These are phyloP conservation scores for Pichia sp. DNA, from an alignment of 1,139 yeast genomes.

Conservation along the genomic window DNA sequence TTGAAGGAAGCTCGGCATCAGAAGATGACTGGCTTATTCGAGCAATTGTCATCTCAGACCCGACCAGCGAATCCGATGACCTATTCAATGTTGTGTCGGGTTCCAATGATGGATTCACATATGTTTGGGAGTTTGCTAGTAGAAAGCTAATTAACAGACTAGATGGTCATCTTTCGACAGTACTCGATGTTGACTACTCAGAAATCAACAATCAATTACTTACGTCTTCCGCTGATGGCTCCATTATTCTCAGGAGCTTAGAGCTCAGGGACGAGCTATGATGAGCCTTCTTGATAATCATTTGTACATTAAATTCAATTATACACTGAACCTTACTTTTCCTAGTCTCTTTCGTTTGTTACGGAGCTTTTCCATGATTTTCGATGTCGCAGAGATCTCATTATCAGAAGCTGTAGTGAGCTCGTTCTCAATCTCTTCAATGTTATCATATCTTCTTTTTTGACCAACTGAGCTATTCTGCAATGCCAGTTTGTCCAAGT, in stretches of 20 bases:
- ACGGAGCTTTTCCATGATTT: conserved; percentile 14
- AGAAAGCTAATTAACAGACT: conserved; percentile 41
- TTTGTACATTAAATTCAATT: neutral
- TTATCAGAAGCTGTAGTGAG: neutral
- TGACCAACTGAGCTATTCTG: conserved; percentile 18
- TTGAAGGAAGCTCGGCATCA: conserved; percentile 55
- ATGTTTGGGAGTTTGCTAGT: conserved; percentile 55
- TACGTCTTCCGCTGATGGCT: conserved; percentile 46
- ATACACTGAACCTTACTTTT: conserved; percentile 1
- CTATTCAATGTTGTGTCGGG: conserved; percentile 33
- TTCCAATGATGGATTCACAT: conserved; percentile 52
- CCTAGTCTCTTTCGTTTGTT: conserved; percentile 10
- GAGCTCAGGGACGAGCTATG: too few relatives aligned
- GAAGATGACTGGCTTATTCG: conserved; percentile 47
- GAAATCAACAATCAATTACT: conserved; percentile 35
- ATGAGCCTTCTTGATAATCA: too few relatives aligned
- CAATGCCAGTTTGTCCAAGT: conserved; percentile 30
- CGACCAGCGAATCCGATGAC: conserved; percentile 11
- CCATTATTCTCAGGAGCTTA: conserved; percentile 36
- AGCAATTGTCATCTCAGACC: conserved; percentile 31
- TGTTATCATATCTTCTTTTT: conserved; percentile 7
- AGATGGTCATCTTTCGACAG: conserved; percentile 57
- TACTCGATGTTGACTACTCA: conserved; percentile 46
- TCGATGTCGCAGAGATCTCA: conserved; percentile 1
- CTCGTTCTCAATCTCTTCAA: conserved; percentile 2